Evolutionary conservation across 805 yeast genomes (phyloP), one percentile per base, ranked within the genome.

Genomic region (Teunomyces gatunensis): DNA sequence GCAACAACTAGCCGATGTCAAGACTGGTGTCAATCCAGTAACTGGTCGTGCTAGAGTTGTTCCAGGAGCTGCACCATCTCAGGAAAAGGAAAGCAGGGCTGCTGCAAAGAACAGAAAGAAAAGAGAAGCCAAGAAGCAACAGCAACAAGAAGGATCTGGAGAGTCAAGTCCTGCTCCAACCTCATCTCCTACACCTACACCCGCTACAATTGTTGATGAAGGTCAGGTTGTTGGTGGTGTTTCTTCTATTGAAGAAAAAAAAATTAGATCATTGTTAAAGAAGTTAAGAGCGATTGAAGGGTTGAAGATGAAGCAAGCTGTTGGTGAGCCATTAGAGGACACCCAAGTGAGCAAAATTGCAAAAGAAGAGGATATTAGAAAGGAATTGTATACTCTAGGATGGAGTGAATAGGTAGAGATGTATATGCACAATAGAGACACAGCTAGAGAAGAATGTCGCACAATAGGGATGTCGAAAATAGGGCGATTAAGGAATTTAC

Each of bases 201-300:
- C 52, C 7, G 41, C 56, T 15, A 40, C 54, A 4, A 47, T 55
- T 7, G 57, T 66, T 13, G 47, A 56, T 7, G 47, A 53, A 25
- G 75, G 78, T 10, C 57, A 73, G 41, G 80, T 81, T 33, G 73
- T 77, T 49, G 87, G 87, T 21, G 88, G 86, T 37, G 81, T 81
- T 20, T 74, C 74, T 32, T 80, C 88, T 9, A 76, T 88, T 35
- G 97, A 92, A 68, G 98, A 92, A 58, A 94, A 91, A 77, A 90
- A 91, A 69, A 84, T 89, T 54, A 81, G 99, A 65, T 83, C 94
- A 28, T 77, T 94, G 64, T 78, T 91, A 68, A 94, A 94, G 74
- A 94, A 94, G 70, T 78, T 92, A 53, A 80, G 98, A 61, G 97
- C 99, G n/a, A 94, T 94, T 57, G 96, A 91, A 67, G 83, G 83